Percentiles rank a stretch among this genome's conserved stretches.
These are phyloP conservation scores for Edaphochlamys debaryana DNA, from an alignment of 139 green algal species.

Conservation along the genomic window DNA sequence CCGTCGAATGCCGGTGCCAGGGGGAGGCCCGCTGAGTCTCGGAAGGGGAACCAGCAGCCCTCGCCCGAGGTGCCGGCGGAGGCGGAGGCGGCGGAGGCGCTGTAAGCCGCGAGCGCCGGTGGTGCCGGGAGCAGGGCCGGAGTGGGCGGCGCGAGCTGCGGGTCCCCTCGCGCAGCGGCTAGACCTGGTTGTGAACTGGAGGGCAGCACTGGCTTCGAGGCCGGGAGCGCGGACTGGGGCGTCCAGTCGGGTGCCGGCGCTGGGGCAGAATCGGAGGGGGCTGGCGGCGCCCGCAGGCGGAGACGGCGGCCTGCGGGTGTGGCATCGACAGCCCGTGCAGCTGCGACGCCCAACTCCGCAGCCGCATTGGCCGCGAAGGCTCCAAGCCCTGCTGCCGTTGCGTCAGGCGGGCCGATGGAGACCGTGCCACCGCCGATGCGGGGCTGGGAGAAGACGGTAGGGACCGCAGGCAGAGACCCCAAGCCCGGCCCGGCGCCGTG, in stretches of 20 bases:
- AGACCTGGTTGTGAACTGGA: background rate
- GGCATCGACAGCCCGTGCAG: background rate
- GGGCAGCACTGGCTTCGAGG: background rate
- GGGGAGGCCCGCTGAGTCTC: slow-evolving; percentile 3
- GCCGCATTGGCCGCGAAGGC: background rate
- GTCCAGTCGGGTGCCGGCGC: too few species aligned
- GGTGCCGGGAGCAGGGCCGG: too few species aligned
- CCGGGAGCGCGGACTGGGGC: background rate
- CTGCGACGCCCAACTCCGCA: background rate
- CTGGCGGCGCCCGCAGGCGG: background rate
- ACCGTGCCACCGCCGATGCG: background rate
- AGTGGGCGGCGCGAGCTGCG: too few species aligned
- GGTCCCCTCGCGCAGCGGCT: too few species aligned
- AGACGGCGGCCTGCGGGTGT: background rate
- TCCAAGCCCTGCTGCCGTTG: background rate
- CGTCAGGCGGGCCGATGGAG: background rate
- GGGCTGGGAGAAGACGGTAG: background rate
- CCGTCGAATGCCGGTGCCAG: background rate
- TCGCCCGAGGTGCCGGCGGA: background rate
- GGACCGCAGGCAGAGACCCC: too few species aligned
- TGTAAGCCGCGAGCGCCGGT: background rate
- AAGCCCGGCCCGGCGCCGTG: background rate
- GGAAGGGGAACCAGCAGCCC: slow-evolving; percentile 16
- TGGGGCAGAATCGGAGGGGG: background rate
- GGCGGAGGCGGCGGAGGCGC: background rate